Conservation (phyloP, 2,329 filamentous ascomycete species). For the Pezicula carpinea region DNA sequence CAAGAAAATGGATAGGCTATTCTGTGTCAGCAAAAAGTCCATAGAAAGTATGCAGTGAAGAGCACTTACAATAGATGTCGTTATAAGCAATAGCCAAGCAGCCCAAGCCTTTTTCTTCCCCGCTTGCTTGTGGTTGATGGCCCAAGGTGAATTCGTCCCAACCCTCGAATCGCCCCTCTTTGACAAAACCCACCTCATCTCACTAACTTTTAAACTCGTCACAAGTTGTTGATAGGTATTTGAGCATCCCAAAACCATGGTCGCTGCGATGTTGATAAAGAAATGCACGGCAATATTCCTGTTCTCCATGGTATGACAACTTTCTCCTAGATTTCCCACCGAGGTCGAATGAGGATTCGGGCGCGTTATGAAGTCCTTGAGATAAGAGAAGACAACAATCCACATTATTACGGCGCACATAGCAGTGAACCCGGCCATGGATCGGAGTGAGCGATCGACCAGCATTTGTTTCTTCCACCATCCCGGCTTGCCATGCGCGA, state of each 20-base stretch:
- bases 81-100: constrained; percentile 15
- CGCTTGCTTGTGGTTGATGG: constrained; percentile 15
- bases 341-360: constrained; percentile 10
- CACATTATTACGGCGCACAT: constrained; percentile 14
- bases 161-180: constrained; percentile 16
- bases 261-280: constrained; percentile 18
- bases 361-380: constrained; percentile 8
- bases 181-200: constrained; percentile 14
- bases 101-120: constrained; percentile 15
- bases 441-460: constrained; percentile 15
- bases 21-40: neutral
- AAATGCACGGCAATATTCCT: constrained; percentile 15
- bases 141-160: constrained; percentile 16
- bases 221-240: constrained; percentile 19
- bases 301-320: constrained; percentile 10
- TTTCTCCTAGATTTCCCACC: constrained; percentile 14
- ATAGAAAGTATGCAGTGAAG: neutral
- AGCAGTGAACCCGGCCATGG: constrained; percentile 15
- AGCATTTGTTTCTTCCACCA: constrained; percentile 21
- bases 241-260: constrained; percentile 17
- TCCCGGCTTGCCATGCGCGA: constrained; percentile 15
- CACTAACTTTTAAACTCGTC: constrained; percentile 12
- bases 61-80: constrained; percentile 15
- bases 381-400: constrained; percentile 12
- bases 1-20: constrained; percentile 18